phyloP scores from a whole-genome alignment of 1,139 yeast species.

The Yamadazyma atlantica region DNA sequence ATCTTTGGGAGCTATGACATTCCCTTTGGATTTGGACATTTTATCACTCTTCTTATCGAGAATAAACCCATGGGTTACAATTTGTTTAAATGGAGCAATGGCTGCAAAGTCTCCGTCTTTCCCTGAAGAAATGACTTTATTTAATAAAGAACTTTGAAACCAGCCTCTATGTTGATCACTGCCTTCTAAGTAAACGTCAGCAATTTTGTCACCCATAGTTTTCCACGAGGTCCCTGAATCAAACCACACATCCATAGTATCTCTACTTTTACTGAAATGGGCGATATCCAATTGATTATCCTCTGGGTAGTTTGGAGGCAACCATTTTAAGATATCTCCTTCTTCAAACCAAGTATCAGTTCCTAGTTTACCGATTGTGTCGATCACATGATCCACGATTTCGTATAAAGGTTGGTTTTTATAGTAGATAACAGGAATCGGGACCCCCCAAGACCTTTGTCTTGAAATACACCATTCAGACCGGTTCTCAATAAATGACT shows the following conservation, averaged over 20 bases:
- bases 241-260: constrained; percentile 99
- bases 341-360: constrained; percentile 80
- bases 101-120: constrained; percentile 39
- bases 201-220: constrained; percentile 45
- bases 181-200: constrained; percentile 89
- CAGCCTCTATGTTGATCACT: constrained; percentile 98
- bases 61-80: constrained; percentile 92
- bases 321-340: constrained; percentile 59
- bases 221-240: constrained; percentile 97
- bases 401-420: constrained; percentile 58
- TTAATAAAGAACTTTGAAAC: constrained; percentile 92
- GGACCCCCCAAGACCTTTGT: constrained; percentile 99
- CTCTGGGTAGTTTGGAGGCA: constrained; percentile 43
- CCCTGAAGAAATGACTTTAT: constrained; percentile 61
- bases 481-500: constrained; percentile 72
- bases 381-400: constrained; percentile 54
- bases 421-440: constrained; percentile 82
- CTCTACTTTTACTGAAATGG: constrained; percentile 67
- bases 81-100: constrained; percentile 64
- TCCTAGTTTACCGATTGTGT: constrained; percentile 55
- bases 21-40: constrained; percentile 94
- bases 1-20: constrained; percentile 67
- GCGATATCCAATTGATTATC: constrained; percentile 21
- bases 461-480: constrained; percentile 98
- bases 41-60: constrained; percentile 82